phyloP scores from a whole-genome alignment of 2,329 filamentous ascomycete species.

The Neopestalotiopsis sp. region DNA sequence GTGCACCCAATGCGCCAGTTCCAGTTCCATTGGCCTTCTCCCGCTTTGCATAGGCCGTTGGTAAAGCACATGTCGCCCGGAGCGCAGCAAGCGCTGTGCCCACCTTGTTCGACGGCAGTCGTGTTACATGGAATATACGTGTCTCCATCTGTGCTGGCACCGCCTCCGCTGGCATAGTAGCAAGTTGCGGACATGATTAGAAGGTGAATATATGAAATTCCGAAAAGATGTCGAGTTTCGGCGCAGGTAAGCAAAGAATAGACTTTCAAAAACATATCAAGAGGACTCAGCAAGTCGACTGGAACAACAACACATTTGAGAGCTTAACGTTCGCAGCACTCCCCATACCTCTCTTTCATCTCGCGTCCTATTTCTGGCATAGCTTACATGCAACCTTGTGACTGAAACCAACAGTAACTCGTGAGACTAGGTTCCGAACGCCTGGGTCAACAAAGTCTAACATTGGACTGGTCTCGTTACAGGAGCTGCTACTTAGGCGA shows the following conservation, averaged over 20 bases:
- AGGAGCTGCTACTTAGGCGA: not conserved
- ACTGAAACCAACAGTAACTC: not conserved
- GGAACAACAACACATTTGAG: not conserved
- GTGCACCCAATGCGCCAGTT: not conserved
- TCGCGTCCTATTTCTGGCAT: not conserved
- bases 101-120: not conserved
- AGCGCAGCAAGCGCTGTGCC: not conserved
- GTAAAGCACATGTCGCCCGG: conserved; percentile 1
- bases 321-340: not conserved
- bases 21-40: not conserved
- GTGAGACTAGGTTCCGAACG: not conserved
- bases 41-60: not conserved
- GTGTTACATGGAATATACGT: not conserved
- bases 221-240: not conserved
- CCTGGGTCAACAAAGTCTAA: not conserved
- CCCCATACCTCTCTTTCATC: not conserved
- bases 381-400: not conserved
- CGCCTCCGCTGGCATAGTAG: not conserved
- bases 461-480: not conserved
- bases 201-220: not conserved
- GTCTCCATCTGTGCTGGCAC: not conserved
- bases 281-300: not conserved
- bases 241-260: not conserved
- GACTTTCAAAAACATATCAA: not conserved
- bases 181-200: not conserved